Evolutionary conservation across 1,139 yeast species (phyloP).

Genomic region (Hemisphaericaspora lyxosophila): DNA sequence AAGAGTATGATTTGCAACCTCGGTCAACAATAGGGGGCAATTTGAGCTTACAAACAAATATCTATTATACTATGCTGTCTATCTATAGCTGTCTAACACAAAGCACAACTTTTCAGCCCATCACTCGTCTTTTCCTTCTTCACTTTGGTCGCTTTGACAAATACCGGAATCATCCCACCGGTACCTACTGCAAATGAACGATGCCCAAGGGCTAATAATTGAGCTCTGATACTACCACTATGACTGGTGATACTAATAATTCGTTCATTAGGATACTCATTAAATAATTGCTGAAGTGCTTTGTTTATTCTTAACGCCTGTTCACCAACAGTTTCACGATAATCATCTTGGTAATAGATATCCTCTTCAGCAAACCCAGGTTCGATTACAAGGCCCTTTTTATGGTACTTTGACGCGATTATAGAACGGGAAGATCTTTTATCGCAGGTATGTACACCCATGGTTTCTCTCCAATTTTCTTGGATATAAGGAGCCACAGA

Average conservation of each 20-base stretch:
- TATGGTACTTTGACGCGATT: constrained; percentile 32
- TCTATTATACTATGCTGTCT: not conserved
- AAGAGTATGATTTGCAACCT: too few species aligned
- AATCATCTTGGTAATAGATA: constrained; percentile 36
- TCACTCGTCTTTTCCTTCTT: constrained; percentile 2
- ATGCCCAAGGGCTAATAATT: constrained; percentile 41
- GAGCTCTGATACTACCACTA: constrained; percentile 42
- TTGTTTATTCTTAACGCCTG: constrained; percentile 40
- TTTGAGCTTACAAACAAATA: too few species aligned
- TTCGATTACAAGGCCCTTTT: constrained; percentile 35
- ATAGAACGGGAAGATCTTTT: constrained; percentile 35
- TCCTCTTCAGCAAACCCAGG: constrained; percentile 43
- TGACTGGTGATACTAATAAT: constrained; percentile 37
- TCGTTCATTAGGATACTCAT: constrained; percentile 20
- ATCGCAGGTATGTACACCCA: constrained; percentile 47
- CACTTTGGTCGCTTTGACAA: constrained; percentile 32
- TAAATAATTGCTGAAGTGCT: constrained; percentile 37
- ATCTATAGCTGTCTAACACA: not conserved
- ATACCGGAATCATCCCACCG: constrained; percentile 47
- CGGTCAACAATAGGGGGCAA: not conserved
- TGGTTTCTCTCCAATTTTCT: constrained; percentile 45
- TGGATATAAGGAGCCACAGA: constrained; percentile 32
- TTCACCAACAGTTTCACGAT: constrained; percentile 41
- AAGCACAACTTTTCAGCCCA: not conserved
- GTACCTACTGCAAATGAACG: constrained; percentile 44